Evolutionary conservation across 2,329 filamentous ascomycete species (phyloP).

Genomic region (Emmonsiellopsis sp.): DNA sequence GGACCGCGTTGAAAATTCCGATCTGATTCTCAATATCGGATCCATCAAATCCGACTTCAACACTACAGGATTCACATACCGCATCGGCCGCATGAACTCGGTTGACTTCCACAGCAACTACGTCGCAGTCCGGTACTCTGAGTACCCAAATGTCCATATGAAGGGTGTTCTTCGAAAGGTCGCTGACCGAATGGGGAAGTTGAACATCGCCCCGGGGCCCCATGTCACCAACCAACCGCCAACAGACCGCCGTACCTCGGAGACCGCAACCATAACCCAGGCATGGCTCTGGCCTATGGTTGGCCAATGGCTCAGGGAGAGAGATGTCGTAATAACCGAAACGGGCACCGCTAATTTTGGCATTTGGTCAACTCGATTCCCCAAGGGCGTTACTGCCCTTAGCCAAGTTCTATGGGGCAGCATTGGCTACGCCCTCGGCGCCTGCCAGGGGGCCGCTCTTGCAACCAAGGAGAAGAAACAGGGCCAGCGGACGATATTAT

Average conservation of each 20-base stretch:
- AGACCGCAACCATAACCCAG: constrained; percentile 36
- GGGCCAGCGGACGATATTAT: constrained; percentile 58
- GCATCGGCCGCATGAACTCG: constrained; percentile 63
- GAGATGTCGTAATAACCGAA: constrained; percentile 49
- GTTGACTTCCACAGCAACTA: constrained; percentile 73
- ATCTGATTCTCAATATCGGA: constrained; percentile 32
- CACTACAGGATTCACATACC: constrained; percentile 66
- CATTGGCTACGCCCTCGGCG: constrained; percentile 53
- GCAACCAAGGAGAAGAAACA: constrained; percentile 33
- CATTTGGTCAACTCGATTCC: constrained; percentile 41
- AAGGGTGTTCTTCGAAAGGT: constrained; percentile 67
- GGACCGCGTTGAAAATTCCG: constrained; percentile 29
- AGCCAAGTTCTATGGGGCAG: constrained; percentile 49
- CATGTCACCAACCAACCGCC: constrained; percentile 44
- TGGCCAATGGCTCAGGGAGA: constrained; percentile 38
- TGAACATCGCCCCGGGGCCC: constrained; percentile 48
- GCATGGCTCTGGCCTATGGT: constrained; percentile 40
- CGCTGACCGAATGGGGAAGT: constrained; percentile 45
- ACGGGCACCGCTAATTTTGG: constrained; percentile 51
- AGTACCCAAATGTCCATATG: constrained; percentile 70
- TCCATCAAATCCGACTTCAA: constrained; percentile 37
- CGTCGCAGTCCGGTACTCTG: constrained; percentile 65
- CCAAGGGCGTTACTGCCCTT: constrained; percentile 39
- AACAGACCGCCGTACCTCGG: constrained; percentile 16
- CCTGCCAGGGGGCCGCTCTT: constrained; percentile 45